Percentiles rank a stretch among this genome's conserved stretches.
phyloP scores from a whole-genome alignment of 176 grass and related monocot species.

The Thinopyrum elongatum region DNA sequence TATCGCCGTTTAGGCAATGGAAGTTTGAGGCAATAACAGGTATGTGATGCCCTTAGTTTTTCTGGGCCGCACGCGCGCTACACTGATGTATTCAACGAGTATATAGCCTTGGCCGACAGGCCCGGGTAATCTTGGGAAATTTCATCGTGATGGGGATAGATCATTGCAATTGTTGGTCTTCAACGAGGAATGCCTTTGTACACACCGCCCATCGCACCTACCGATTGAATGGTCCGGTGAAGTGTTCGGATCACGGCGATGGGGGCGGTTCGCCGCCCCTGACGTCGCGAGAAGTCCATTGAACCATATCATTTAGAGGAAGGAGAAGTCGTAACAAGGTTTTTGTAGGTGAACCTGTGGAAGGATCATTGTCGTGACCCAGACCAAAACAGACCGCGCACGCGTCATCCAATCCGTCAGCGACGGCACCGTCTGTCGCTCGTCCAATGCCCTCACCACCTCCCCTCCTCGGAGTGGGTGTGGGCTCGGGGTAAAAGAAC shows the following conservation, averaged over 20 bases:
- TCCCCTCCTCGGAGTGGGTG: no score
- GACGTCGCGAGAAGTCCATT: conserved; percentile 20
- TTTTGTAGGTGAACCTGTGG: conserved; percentile 39
- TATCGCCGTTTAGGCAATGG: conserved; percentile 56
- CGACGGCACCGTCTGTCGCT: no score
- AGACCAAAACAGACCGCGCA: no score
- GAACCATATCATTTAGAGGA: conserved; percentile 56
- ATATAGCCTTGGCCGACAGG: conserved; percentile 68
- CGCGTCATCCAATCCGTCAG: no score
- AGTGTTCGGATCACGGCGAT: no score
- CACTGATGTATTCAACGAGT: conserved; percentile 80
- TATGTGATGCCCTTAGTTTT: conserved; percentile 78
- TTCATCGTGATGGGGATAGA: conserved; percentile 92
- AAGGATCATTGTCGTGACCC: conserved; percentile 37
- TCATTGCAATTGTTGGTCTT: conserved; percentile 96
- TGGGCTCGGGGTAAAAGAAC: no score
- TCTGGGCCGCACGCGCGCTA: conserved; percentile 60
- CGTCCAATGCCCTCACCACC: no score
- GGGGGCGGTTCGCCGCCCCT: no score
- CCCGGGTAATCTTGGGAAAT: conserved; percentile 71
- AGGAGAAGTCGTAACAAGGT: conserved; percentile 65
- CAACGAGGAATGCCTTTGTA: conserved; percentile 85
- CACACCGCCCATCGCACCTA: no score
- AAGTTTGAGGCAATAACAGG: conserved; percentile 83
- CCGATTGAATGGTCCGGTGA: no score